These are phyloP conservation scores for Aspergillus ellipticus DNA, from an alignment of 495 filamentous ascomycete genomes.

Conservation along the genomic window DNA sequence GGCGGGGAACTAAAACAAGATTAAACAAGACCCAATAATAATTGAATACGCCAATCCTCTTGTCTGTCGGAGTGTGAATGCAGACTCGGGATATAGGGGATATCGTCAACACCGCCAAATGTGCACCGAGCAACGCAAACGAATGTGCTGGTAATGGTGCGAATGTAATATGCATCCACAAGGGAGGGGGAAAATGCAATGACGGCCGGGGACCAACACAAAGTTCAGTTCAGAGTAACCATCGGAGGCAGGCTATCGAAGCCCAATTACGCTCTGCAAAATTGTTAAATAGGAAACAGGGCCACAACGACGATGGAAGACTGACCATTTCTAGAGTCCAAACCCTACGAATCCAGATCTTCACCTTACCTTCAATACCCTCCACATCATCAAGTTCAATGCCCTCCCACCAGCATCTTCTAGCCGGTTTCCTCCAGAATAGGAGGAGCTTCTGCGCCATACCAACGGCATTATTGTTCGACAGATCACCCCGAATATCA, in stretches of 20 bases:
- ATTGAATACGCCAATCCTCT: conserved; percentile 17
- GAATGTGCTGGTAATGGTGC: conserved; percentile 12
- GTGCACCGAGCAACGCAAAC: conserved; percentile 12
- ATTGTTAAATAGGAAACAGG: conserved; percentile 7
- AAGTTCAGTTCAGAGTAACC: not conserved
- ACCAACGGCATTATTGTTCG: conserved; percentile 78
- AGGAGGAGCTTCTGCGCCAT: conserved; percentile 99
- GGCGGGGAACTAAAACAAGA: conserved; percentile 18
- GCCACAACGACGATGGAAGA: not conserved
- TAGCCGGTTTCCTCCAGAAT: conserved; percentile 96
- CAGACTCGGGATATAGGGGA: conserved; percentile 17
- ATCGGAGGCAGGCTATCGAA: conserved; percentile 53
- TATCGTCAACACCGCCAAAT: conserved; percentile 27
- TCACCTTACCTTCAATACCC: conserved; percentile 85
- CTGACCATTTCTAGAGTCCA: conserved; percentile 98
- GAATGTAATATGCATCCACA: conserved; percentile 15
- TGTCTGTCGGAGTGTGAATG: conserved; percentile 13
- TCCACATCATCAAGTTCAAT: conserved; percentile 89
- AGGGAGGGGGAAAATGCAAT: conserved; percentile 6
- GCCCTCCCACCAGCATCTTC: conserved; percentile 98
- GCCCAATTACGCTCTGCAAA: conserved; percentile 75
- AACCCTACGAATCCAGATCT: conserved; percentile 96
- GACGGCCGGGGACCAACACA: conserved; percentile 14
- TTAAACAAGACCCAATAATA: conserved; percentile 13
- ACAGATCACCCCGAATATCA: conserved; percentile 77